Evolutionary conservation across 2,329 filamentous ascomycete species (phyloP), one percentile per base, ranked within the genome.

Genomic region (Neodidymelliopsis sp.): DNA sequence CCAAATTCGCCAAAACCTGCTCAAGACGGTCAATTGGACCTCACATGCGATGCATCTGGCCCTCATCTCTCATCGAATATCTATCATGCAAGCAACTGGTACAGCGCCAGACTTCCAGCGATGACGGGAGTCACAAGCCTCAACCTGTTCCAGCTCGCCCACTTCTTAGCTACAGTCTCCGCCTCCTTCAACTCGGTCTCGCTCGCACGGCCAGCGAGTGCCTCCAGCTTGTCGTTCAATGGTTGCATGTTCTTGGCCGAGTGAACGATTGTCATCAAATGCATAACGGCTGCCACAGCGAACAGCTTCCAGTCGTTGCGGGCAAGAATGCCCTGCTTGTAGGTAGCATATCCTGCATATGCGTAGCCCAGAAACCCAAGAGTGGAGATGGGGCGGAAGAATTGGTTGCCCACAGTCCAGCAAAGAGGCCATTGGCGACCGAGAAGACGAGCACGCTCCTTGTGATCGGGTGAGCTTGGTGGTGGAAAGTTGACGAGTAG

Each of bases 191-290:
- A 43, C 42, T 72, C 68, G 51, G 70, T 67, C 29, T 63, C 67
- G 4, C 56, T 55, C 13, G 62, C 59, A 31, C 63, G 63, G 49
- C 46, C 71, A 19, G 53, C 70, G 44, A 80, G 61, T 12, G 69
- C 74, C 47, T 77, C 75, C n/a, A 80, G 50, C 63, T 76, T 75
- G 48, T 75, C 73, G 46, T 81, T 80, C 55, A 80, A 56, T 18
- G 78, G 78, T 71, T 80, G 77, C 77, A 80, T 78, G 49, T 81
- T 80, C 13, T 77, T 43, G 2, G 78, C 78, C 10, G 75, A 77
- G 50, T 80, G 78, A n/a, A 80, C 53, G 29, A 80, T 75, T 0
- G 75, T 79, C 20, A 74, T 67, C 20, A 81, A 54, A 47, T 80
- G 78, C 62, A 76, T 75, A 4, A 71, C 33, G 6, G 78, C 75